A percentile compares a stretch with the other conserved stretches of the same genome.
Conservation (phyloP, 2,329 filamentous ascomycete species). For the Pyricularia grisea region DNA sequence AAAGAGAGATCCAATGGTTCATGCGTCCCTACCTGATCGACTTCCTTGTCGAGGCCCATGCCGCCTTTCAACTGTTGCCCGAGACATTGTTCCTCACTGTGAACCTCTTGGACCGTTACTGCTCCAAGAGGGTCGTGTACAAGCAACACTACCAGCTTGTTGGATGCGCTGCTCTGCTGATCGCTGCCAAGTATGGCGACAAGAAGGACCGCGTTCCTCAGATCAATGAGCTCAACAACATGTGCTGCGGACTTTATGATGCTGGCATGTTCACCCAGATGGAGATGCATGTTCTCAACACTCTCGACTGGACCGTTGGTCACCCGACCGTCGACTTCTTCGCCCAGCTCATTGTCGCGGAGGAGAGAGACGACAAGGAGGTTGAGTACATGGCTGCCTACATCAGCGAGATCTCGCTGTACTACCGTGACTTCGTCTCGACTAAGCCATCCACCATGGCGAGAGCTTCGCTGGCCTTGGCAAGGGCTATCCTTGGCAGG, state of each 20-base stretch:
- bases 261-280: slow-evolving; percentile 99
- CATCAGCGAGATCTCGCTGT: slow-evolving; percentile 88
- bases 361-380: slow-evolving; percentile 71
- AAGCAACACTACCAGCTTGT: slow-evolving; percentile 99
- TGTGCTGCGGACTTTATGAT: slow-evolving; percentile 98
- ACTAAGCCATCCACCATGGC: slow-evolving; percentile 87
- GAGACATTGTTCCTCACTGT: slow-evolving; percentile 95
- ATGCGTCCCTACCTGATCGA: slow-evolving; percentile 97
- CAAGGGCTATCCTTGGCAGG: slow-evolving; percentile 75
- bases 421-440: slow-evolving; percentile 94
- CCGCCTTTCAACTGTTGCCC: slow-evolving; percentile 80
- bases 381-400: slow-evolving; percentile 93
- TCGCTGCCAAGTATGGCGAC: slow-evolving; percentile 97
- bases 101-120: slow-evolving; percentile 95
- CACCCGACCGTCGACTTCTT: slow-evolving; percentile 96
- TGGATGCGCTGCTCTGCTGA: slow-evolving; percentile 88
- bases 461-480: slow-evolving; percentile 73
- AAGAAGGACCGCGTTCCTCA: slow-evolving; percentile 98
- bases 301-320: slow-evolving; percentile 89
- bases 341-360: slow-evolving; percentile 74
- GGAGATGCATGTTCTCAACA: slow-evolving; percentile 99
- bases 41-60: slow-evolving; percentile 94
- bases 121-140: slow-evolving; percentile 94
- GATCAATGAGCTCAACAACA: slow-evolving; percentile 93
- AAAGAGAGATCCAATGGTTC: slow-evolving; percentile 97